phyloP scores from a whole-genome alignment of 2,329 filamentous ascomycete genomes.

The Fusarium verrucosum region DNA sequence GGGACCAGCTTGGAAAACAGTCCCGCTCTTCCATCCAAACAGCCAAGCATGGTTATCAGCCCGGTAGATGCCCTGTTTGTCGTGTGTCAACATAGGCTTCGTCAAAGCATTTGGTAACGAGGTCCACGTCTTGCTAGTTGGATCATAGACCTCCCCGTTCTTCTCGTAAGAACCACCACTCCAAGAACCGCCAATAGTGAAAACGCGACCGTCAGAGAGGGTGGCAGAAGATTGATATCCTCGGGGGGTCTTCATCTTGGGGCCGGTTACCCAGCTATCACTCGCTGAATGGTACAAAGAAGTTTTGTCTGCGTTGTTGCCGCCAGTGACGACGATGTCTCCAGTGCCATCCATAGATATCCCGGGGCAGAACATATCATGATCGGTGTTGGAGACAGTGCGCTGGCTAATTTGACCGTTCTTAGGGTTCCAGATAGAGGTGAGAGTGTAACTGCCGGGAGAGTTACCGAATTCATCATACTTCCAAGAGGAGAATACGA shows the following conservation, averaged over 20 bases:
- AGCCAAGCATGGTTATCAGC: constrained; percentile 45
- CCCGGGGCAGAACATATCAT: constrained; percentile 68
- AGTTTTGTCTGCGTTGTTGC: constrained; percentile 58
- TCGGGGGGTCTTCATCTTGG: constrained; percentile 15
- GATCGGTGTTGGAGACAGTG: constrained; percentile 52
- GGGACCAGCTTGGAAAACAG: constrained; percentile 64
- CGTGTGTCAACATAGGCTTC: constrained; percentile 57
- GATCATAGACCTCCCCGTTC: constrained; percentile 24
- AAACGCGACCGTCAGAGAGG: constrained; percentile 12
- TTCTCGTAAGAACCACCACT: constrained; percentile 13
- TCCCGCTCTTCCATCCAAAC: constrained; percentile 54
- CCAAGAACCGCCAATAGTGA: constrained; percentile 31
- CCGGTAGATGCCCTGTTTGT: constrained; percentile 53
- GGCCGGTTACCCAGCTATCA: constrained; percentile 16
- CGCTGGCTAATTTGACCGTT: constrained; percentile 2
- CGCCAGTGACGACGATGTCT: constrained; percentile 63
- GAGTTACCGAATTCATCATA: constrained; percentile 2
- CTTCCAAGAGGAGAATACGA: constrained; percentile 20
- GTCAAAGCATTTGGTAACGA: constrained; percentile 49
- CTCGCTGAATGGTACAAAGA: constrained; percentile 54
- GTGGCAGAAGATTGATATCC: constrained; percentile 27
- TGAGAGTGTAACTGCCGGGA: constrained; percentile 15
- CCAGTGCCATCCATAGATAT: constrained; percentile 60
- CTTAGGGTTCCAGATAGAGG: constrained; percentile 16
- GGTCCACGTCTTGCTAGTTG: constrained; percentile 13